A percentile compares a stretch with the other conserved stretches of the same genome.
Conservation (phyloP, 225 moss, liverwort and hornwort genomes). For the Pseudisothecium myosuroides region DNA sequence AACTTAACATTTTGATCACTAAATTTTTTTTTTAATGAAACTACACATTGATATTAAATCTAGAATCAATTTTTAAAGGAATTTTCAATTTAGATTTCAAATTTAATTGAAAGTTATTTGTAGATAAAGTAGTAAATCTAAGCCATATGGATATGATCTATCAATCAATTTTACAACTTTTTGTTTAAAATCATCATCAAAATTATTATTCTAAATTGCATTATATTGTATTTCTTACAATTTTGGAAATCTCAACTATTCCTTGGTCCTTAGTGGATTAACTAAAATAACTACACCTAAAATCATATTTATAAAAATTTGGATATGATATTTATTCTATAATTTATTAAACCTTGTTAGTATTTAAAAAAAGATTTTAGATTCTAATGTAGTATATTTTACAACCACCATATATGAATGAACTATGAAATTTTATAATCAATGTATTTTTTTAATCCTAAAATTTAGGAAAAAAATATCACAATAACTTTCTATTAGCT, state of each 20-base stretch:
- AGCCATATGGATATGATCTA: neutral
- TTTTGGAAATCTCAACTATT: neutral
- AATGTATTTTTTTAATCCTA: too few relatives aligned
- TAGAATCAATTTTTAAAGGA: neutral
- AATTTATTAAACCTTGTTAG: neutral
- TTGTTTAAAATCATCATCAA: neutral
- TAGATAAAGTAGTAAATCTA: fast-evolving
- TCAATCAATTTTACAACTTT: neutral
- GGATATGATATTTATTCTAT: neutral
- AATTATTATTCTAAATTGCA: neutral
- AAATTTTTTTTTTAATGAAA: too few relatives aligned
- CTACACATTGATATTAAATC: neutral
- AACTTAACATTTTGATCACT: neutral
- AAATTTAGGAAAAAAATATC: neutral
- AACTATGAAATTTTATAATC: neutral
- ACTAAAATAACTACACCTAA: neutral
- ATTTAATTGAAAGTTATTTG: neutral
- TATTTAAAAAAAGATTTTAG: neutral
- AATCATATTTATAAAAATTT: neutral
- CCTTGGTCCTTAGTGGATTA: too few relatives aligned
- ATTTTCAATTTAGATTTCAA: neutral
- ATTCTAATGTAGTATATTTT: neutral
- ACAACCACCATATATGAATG: fast-evolving
- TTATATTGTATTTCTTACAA: neutral
- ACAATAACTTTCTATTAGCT: too few relatives aligned